These are phyloP conservation scores for Furcasterigmium furcatum DNA, from an alignment of 2,329 filamentous ascomycete genomes.

Conservation along the genomic window DNA sequence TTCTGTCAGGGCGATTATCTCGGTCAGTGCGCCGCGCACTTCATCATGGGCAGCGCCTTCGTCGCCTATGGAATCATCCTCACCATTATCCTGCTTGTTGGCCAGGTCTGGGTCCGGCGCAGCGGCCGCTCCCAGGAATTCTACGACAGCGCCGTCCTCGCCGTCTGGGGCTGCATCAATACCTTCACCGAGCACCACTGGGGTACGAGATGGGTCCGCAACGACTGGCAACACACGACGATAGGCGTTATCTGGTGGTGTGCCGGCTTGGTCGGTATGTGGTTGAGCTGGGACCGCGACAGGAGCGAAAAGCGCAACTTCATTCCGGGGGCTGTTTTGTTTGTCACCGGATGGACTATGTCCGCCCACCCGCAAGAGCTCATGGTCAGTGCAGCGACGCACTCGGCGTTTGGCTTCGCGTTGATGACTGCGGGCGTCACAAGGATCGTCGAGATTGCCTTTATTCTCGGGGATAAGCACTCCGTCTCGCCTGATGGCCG, in stretches of 20 bases:
- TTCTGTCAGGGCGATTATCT: conserved; percentile 91
- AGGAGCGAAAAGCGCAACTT: conserved; percentile 89
- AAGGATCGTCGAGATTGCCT: conserved; percentile 85
- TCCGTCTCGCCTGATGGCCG: conserved; percentile 61
- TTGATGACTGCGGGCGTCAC: conserved; percentile 84
- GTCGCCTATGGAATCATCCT: conserved; percentile 89
- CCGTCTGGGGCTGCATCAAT: conserved; percentile 94
- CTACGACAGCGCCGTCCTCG: conserved; percentile 88
- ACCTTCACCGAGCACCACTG: conserved; percentile 97
- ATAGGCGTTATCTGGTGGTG: conserved; percentile 99
- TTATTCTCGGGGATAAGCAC: conserved; percentile 72
- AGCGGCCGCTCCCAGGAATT: conserved; percentile 92
- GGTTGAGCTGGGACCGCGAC: conserved; percentile 80
- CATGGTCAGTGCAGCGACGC: conserved; percentile 81
- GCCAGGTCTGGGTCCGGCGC: conserved; percentile 79
- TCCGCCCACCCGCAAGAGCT: conserved; percentile 82
- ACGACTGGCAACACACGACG: conserved; percentile 94
- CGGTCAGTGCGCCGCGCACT: conserved; percentile 91
- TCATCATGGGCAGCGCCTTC: conserved; percentile 98
- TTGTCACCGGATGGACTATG: conserved; percentile 95
- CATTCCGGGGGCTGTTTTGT: conserved; percentile 67
- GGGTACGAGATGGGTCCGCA: conserved; percentile 84
- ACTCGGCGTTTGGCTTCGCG: conserved; percentile 87
- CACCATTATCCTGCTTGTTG: conserved; percentile 81
- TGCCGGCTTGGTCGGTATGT: conserved; percentile 85